Percentiles rank a stretch among this genome's conserved stretches.
Evolutionary conservation across 2,329 filamentous ascomycete species (phyloP).

Genomic region (Westerdykella sp.): DNA sequence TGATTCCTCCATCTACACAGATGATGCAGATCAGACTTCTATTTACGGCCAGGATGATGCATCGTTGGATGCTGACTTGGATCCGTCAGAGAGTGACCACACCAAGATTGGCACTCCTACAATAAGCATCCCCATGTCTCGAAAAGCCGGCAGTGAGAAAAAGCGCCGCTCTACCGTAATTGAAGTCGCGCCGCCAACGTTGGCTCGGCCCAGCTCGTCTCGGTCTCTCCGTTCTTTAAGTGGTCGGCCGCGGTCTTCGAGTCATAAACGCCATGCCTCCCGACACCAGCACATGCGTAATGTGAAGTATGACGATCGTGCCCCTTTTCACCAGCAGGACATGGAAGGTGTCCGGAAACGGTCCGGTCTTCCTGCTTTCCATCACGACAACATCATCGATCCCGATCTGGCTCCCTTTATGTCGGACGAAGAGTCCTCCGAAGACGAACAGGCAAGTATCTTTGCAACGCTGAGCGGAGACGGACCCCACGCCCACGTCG

Average conservation of each 20-base stretch:
- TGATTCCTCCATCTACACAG: slow-evolving; percentile 85
- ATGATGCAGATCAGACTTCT: slow-evolving; percentile 62
- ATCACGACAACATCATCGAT: slow-evolving; percentile 97
- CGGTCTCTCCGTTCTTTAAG: slow-evolving; percentile 72
- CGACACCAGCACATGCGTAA: slow-evolving; percentile 77
- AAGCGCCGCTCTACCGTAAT: slow-evolving; percentile 83
- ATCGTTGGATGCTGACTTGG: slow-evolving; percentile 13
- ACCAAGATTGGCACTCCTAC: slow-evolving; percentile 50
- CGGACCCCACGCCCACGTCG: slow-evolving; percentile 55
- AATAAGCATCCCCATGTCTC: slow-evolving; percentile 60
- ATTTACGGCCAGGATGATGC: slow-evolving; percentile 41
- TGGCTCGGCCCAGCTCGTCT: slow-evolving; percentile 89
- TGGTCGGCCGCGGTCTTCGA: slow-evolving; percentile 64
- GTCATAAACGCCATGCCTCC: slow-evolving; percentile 82
- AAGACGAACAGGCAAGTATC: slow-evolving; percentile 84
- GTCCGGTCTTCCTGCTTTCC: slow-evolving; percentile 77
- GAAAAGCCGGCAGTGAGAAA: slow-evolving; percentile 63
- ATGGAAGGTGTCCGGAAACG: slow-evolving; percentile 61
- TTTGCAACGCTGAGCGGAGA: slow-evolving; percentile 67
- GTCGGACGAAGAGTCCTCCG: slow-evolving; percentile 89
- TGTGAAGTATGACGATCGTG: slow-evolving; percentile 74
- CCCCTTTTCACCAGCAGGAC: slow-evolving; percentile 75
- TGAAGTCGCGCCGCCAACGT: slow-evolving; percentile 69
- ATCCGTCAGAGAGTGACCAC: slow-evolving; percentile 33
- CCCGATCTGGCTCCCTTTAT: slow-evolving; percentile 92